Base-by-base conservation (phyloP, 73 alveolate genomes). In the Paramecium tetraurelia region DNA sequence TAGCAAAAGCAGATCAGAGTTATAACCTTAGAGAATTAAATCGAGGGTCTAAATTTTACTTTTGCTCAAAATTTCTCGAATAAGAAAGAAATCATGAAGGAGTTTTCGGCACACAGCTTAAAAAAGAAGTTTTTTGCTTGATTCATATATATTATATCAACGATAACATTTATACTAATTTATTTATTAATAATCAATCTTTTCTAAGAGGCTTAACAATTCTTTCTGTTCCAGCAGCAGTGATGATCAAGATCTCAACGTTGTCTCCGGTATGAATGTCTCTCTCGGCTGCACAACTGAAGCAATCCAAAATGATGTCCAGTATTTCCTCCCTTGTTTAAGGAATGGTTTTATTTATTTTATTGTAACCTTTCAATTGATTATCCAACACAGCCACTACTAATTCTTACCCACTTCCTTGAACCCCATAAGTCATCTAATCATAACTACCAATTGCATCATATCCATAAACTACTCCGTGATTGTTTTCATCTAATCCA, bases 381-480 rank as follows among this genome's bases (percentile, higher is more conserved):
- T 96, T 97, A 95, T 97, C 99, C 68, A 96, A 96, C 33, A 97
- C 97, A 14, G 98, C 97, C 11, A 95, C 95, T 36, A 94, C 97
- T 38, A 97, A 94, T 72, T 97, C 95, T 68, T 93, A 86, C 14
- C 99, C 99, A 38, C 98, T 93, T 71, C 99, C 99, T 93, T 95
- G 96, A 69, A 96, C 98, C 27, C 99, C 99, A 87, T 97, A 96
- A 59, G 96, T 95, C 86, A 96, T 90, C 72, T 86, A 93, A 85
- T 97, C 99, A 76, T 93, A 97, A 44, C 98, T 95, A 16, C 99
- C 99, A 22, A 97, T 96, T 58, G 99, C 99, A 93, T 97, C 99
- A 92, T 97, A 97, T 31, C 99, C 98, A 93, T 93, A 97, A 57
- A 97, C 97, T 10, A 18, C 7, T 80, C 84, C 84, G 76, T 95